Conservation (phyloP, 768 basidiomycete species). For the Hygrophoropsis aurantiaca region DNA sequence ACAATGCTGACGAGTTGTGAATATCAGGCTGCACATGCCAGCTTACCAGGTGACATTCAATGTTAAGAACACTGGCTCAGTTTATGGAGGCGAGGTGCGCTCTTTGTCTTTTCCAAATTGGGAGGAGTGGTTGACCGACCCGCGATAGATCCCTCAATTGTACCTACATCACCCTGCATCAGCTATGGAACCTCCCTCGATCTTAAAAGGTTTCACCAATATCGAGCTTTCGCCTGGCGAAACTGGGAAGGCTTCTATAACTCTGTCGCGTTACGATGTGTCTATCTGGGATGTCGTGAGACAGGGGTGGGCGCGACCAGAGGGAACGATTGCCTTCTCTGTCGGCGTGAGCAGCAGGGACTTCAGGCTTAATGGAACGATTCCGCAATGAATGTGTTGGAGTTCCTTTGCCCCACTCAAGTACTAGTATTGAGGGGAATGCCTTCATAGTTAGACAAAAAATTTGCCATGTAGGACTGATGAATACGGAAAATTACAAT, state of each 20-base stretch:
- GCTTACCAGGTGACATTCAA: slow-evolving; percentile 45
- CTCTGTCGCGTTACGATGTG: slow-evolving; percentile 40
- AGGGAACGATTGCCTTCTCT: slow-evolving; percentile 51
- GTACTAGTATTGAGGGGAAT: too few relatives aligned
- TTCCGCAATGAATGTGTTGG: too few relatives aligned
- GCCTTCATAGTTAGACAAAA: too few relatives aligned
- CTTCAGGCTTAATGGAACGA: slow-evolving; percentile 32
- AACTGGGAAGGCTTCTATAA: slow-evolving; percentile 36
- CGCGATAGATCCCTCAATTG: slow-evolving; percentile 43
- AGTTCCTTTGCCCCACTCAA: too few relatives aligned
- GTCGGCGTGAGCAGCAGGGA: slow-evolving; percentile 55
- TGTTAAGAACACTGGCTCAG: slow-evolving; percentile 46
- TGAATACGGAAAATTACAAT: too few relatives aligned
- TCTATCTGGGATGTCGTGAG: slow-evolving; percentile 50
- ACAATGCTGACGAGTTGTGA: too few relatives aligned
- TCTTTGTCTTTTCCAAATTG: background rate
- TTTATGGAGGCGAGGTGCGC: slow-evolving; percentile 46
- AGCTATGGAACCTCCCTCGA: slow-evolving; percentile 48
- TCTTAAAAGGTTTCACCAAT: slow-evolving; percentile 53
- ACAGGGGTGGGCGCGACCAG: slow-evolving; percentile 51
- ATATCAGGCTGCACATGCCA: slow-evolving; percentile 53
- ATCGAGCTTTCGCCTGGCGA: slow-evolving; percentile 39
- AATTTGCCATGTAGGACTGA: too few relatives aligned
- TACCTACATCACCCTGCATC: slow-evolving; percentile 35
- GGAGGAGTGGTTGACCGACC: background rate